phyloP scores from a whole-genome alignment of 140 eudicot species.

The Cichorium intybus region DNA sequence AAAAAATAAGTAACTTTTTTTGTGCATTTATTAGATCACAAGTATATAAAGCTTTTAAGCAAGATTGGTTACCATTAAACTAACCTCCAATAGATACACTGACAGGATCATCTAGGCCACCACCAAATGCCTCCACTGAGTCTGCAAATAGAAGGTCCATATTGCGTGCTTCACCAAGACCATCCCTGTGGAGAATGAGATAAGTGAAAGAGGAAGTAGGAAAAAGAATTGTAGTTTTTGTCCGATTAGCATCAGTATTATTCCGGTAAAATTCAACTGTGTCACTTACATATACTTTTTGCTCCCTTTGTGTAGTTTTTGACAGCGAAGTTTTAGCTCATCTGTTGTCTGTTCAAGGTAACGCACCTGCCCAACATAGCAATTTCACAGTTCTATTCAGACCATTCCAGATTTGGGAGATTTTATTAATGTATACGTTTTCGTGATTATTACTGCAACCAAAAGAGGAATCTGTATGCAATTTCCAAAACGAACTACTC shows the following conservation, averaged over 20 bases:
- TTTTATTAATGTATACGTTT: neutral
- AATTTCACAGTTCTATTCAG: conserved; percentile 10
- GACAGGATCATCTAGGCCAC: conserved; percentile 89
- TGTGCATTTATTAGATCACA: conserved; percentile 5
- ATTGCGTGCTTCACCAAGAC: conserved; percentile 76
- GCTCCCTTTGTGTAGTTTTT: conserved; percentile 83
- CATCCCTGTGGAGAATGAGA: conserved; percentile 48
- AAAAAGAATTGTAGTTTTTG: neutral
- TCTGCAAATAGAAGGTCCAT: conserved; percentile 82
- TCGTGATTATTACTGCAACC: neutral
- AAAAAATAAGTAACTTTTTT: conserved; percentile 14
- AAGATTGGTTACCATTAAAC: conserved; percentile 5
- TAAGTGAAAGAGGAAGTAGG: neutral
- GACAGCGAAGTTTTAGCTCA: conserved; percentile 85
- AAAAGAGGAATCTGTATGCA: neutral
- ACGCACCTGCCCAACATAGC: conserved; percentile 64
- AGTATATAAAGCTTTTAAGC: neutral
- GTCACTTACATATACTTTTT: conserved; percentile 72
- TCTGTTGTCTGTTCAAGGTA: conserved; percentile 79
- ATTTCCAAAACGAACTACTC: neutral
- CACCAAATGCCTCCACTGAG: conserved; percentile 86
- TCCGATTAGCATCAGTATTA: neutral
- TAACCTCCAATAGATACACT: conserved; percentile 96
- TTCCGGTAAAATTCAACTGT: neutral
- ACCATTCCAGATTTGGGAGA: conserved; percentile 17